Evolutionary conservation across 441 rosid genomes (phyloP), one percentile per base, ranked within the genome.

Genomic region (Bocquillonia castaneifolia): DNA sequence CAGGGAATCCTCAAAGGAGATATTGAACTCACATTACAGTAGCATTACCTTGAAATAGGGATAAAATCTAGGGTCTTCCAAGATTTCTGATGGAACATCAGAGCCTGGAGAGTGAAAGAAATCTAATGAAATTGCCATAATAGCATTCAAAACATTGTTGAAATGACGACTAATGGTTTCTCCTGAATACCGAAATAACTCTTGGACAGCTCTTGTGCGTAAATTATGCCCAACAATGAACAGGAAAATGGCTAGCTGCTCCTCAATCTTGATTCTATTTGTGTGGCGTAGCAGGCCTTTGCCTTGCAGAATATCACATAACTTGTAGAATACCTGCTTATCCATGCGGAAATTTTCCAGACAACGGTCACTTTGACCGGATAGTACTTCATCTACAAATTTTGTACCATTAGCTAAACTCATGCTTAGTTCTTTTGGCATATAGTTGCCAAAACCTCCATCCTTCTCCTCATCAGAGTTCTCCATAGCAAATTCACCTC

Each of bases 91-190:
- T 26, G 85, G 86, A 69, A 81, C 73, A 54, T 83, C 86, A 31
- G 83, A 62, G 6, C 81, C 85, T 0, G 87, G 87, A 55, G 85
- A 83, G 65, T 75, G 86, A 52, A 93, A 90, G 71, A 88, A 93
- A 36, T 86, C 90, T 60, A 77, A 74, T 8, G 96, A 87, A 71
- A 93, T 80, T 10, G 92, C 78, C 79, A 80, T 84, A 28, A 93
- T 78, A 31, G 98, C 94, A 77, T 83, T 90, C 82, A 93, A 70
- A 47, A 89, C 96, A 76, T 93, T 90, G 85, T 93, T 87, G 82
- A 93, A 93, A 78, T 93, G 97, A 62, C 93, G 92, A 67, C 98
- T 93, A 32, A 90, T 90, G 13, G 98, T 90, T 77, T 90, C 98
- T 45, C 96, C 93, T 0, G 96, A 87, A 79, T 85, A 87, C 70